A percentile compares a stretch with the other conserved stretches of the same genome.
Evolutionary conservation across 2,329 filamentous ascomycete genomes (phyloP).

Genomic region (Thermothelomyces thermophilus): DNA sequence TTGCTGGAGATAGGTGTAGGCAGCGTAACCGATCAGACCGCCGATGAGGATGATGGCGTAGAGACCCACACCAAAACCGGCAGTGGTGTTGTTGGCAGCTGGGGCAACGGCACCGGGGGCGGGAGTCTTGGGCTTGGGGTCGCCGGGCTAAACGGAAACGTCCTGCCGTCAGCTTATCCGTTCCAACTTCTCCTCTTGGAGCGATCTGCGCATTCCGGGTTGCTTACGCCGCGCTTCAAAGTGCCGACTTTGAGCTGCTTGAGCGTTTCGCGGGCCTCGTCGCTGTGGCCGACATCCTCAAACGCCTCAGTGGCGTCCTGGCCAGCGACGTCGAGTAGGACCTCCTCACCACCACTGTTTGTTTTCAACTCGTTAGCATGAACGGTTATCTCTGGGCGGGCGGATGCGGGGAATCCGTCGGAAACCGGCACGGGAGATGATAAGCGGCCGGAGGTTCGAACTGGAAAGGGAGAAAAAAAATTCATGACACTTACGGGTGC

Average conservation of each 20-base stretch:
- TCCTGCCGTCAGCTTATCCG: conserved; percentile 11
- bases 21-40: conserved; percentile 68
- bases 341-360: conserved; percentile 90
- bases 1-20: conserved; percentile 78
- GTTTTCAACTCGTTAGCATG: conserved; percentile 29
- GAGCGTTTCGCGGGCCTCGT: conserved; percentile 94
- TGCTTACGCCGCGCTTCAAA: conserved; percentile 71
- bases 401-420: conserved; percentile 15
- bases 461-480: background rate
- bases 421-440: conserved; percentile 5
- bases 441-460: conserved; percentile 9
- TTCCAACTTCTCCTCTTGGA: background rate
- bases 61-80: conserved; percentile 65
- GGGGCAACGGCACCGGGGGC: conserved; percentile 42
- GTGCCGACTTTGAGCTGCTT: conserved; percentile 66
- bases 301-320: conserved; percentile 97
- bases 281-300: conserved; percentile 97
- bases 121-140: conserved; percentile 64
- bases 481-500: conserved; percentile 69
- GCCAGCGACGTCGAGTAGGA: conserved; percentile 89
- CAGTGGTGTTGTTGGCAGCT: conserved; percentile 41
- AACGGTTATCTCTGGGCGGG: background rate
- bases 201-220: background rate
- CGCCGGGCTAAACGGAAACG: conserved; percentile 66
- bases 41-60: conserved; percentile 77